Conservation (phyloP, 495 filamentous ascomycete species). For the Achaetomiella virescens region DNA sequence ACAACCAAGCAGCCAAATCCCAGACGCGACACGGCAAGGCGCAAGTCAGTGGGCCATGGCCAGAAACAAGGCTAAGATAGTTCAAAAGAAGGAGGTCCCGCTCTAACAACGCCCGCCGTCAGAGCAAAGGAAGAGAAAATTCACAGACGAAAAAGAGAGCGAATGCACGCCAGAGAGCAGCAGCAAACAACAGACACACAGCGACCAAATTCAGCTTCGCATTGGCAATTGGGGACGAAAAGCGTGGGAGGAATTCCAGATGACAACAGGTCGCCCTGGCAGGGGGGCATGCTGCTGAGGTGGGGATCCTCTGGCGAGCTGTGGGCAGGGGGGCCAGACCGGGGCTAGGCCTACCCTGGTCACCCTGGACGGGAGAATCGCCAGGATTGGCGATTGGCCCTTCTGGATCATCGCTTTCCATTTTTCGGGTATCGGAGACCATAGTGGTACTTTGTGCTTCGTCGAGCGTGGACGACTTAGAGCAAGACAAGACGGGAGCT, state of each 20-base stretch:
- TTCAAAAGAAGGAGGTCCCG: not conserved
- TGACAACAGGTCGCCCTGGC: too few species aligned
- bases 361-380: slow-evolving; percentile 16
- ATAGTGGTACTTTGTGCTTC: too few species aligned
- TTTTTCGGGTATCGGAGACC: slow-evolving; percentile 20
- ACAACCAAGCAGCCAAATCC: not conserved
- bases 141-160: not conserved
- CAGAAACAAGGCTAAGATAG: not conserved
- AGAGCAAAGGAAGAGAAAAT: not conserved
- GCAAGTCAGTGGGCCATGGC: slow-evolving; percentile 5
- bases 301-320: too few species aligned
- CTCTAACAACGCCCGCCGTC: slow-evolving; percentile 5
- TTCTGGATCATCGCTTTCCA: slow-evolving; percentile 20
- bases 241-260: too few species aligned
- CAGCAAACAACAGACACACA: not conserved
- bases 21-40: slow-evolving; percentile 8
- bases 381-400: slow-evolving; percentile 28
- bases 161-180: slow-evolving; percentile 2
- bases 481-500: too few species aligned
- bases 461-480: slow-evolving; percentile 22
- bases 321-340: too few species aligned
- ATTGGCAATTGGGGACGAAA: too few species aligned
- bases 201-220: too few species aligned
- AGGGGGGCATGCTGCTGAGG: too few species aligned
- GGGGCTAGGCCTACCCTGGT: too few species aligned